Percentiles rank a stretch among this genome's conserved stretches.
These are phyloP conservation scores for Helotiales sp. DNA, from an alignment of 2,329 filamentous ascomycete species.

Conservation along the genomic window DNA sequence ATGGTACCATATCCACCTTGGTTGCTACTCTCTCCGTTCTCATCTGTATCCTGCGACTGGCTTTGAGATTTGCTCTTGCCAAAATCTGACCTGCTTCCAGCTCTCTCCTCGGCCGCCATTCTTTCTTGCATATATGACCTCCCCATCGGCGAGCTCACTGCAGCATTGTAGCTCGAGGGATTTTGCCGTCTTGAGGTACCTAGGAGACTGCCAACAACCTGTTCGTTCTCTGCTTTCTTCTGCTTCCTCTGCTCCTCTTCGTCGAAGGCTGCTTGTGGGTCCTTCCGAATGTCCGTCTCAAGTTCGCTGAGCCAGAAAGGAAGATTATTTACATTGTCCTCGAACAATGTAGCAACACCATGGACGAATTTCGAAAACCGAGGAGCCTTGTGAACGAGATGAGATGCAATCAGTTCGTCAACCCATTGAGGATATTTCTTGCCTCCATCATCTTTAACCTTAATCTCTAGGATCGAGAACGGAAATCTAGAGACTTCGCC, in stretches of 20 bases:
- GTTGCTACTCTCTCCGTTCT: conserved; percentile 33
- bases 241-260: conserved; percentile 84
- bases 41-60: conserved; percentile 38
- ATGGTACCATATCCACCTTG: conserved; percentile 55
- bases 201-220: conserved; percentile 86
- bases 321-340: conserved; percentile 92
- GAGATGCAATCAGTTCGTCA: conserved; percentile 86
- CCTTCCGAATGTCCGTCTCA: conserved; percentile 89
- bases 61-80: conserved; percentile 18
- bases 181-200: conserved; percentile 46
- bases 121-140: conserved; percentile 64
- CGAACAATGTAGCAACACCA: conserved; percentile 86
- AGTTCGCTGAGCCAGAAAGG: conserved; percentile 95
- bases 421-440: conserved; percentile 82
- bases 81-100: conserved; percentile 33
- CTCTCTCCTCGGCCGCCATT: conserved; percentile 46
- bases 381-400: conserved; percentile 85
- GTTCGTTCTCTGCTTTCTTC: conserved; percentile 80
- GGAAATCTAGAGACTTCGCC: conserved; percentile 91
- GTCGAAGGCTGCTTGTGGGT: conserved; percentile 87
- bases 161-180: conserved; percentile 54
- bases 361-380: conserved; percentile 98
- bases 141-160: conserved; percentile 65
- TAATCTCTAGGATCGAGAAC: conserved; percentile 89
- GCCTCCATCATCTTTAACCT: conserved; percentile 66